Conservation (phyloP, 106 monocot species). For the Dioscorea alata region DNA sequence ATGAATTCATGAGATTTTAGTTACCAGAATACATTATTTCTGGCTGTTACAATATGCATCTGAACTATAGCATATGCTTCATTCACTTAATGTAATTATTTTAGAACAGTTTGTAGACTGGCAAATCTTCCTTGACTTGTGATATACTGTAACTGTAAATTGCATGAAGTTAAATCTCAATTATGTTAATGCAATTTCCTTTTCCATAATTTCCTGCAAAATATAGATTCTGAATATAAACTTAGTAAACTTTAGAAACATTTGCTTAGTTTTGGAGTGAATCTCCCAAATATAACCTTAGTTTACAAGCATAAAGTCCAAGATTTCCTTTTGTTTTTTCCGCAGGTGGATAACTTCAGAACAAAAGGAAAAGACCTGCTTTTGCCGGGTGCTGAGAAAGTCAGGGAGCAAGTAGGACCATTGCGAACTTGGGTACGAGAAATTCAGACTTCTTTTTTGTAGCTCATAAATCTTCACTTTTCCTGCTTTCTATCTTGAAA, state of each 20-base stretch:
- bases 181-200: too few species aligned
- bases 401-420: slow-evolving; percentile 49
- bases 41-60: too few species aligned
- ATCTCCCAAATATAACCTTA: not conserved
- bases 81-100: too few species aligned
- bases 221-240: not conserved
- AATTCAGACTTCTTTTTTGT: not conserved
- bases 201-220: too few species aligned
- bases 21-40: too few species aligned
- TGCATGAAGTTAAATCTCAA: too few species aligned
- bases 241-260: not conserved
- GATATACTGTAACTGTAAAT: too few species aligned
- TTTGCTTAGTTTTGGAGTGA: not conserved
- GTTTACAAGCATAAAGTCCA: not conserved
- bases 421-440: slow-evolving; percentile 48
- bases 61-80: too few species aligned
- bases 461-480: not conserved
- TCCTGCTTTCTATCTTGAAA: not conserved
- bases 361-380: slow-evolving; percentile 44
- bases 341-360: slow-evolving; percentile 43
- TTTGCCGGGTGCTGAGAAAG: slow-evolving; percentile 38
- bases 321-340: slow-evolving; percentile 1
- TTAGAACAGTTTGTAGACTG: too few species aligned
- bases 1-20: too few species aligned
- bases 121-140: too few species aligned